Base-by-base conservation (phyloP, 148 eudicot species). In the Spergularia marina region DNA sequence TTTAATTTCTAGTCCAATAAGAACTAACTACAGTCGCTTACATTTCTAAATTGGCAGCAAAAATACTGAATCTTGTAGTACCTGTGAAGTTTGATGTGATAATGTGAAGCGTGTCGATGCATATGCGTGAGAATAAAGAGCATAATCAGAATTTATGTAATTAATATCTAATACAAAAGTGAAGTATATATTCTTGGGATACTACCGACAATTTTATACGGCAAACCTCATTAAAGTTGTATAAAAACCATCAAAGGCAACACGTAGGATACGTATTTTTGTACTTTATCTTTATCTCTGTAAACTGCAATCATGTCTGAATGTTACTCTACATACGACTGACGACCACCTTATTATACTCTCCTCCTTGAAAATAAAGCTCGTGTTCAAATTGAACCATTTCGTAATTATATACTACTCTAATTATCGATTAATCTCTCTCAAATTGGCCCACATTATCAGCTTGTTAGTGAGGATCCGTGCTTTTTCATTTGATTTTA, bases 381-480 rank as follows among this genome's bases (percentile, higher is more conserved):
- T 81, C 80, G 83, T 80, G 83, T 81, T 81, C 80, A 81, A 65
- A 81, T 76, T 58, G 34, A 36, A 21, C 17, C 39, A 21, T 12
- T 15, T 68, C 21, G 51, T 56, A 4, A 23, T 21, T n/a, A 4
- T 39, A 25, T 58, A 15, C n/a, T n/a, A n/a, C 25, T 6, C 21
- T 14, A 5, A 17, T 14, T 11, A 3, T 2, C 2, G 1, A 16
- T 57, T 13, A 3, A 10, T 17, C 10, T 12, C 9, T 66, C 51
- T 10, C 0, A n/a, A 41, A 2, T 39, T 52, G 67, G 68, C 51
- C 76, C 70, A 74, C 77, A 63, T 51, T 51, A 25, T 62, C 17
- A 62, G 56, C 10, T 53, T 8, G 11, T 53, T 53, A 53, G 56
- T 53, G 56, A 4, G 56, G 56, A 53, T 53, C 14, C 11, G 56